phyloP scores from a whole-genome alignment of 1,284 basidiomycete genomes.

The Anthracocystis setariae region DNA sequence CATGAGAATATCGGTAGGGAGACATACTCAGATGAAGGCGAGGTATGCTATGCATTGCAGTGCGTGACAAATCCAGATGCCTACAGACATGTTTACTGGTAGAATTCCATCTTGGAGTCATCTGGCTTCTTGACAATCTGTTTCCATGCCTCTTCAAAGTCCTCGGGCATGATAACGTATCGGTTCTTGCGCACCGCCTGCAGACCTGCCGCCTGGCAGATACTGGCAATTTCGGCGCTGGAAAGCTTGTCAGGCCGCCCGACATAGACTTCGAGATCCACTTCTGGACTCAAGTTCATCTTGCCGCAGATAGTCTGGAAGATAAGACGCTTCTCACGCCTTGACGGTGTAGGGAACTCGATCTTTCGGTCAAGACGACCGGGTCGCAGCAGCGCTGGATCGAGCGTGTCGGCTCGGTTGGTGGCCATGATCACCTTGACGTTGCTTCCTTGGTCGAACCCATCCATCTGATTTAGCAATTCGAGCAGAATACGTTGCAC shows the following conservation, averaged over 20 bases:
- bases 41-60: conserved; percentile 21
- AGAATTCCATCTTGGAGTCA: conserved; percentile 66
- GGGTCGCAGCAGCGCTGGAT: conserved; percentile 95
- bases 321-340: conserved; percentile 94
- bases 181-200: conserved; percentile 98
- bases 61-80: not conserved
- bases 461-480: conserved; percentile 98
- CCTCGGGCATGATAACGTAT: conserved; percentile 92
- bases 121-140: conserved; percentile 66
- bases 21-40: no score
- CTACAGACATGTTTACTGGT: conserved; percentile 42
- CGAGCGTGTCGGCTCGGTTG: conserved; percentile 67
- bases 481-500: conserved; percentile 99
- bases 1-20: no score
- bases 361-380: conserved; percentile 98
- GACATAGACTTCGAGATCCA: conserved; percentile 98
- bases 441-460: conserved; percentile 98
- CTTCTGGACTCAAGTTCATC: conserved; percentile 98
- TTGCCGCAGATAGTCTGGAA: conserved; percentile 97
- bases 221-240: conserved; percentile 92
- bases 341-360: conserved; percentile 93
- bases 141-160: conserved; percentile 79
- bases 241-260: conserved; percentile 95
- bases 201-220: conserved; percentile 95
- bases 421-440: conserved; percentile 77